Percentiles rank a stretch among this genome's conserved stretches.
phyloP scores from a whole-genome alignment of 192 early-diverging fungal genomes.

The Coemansia sp. region DNA sequence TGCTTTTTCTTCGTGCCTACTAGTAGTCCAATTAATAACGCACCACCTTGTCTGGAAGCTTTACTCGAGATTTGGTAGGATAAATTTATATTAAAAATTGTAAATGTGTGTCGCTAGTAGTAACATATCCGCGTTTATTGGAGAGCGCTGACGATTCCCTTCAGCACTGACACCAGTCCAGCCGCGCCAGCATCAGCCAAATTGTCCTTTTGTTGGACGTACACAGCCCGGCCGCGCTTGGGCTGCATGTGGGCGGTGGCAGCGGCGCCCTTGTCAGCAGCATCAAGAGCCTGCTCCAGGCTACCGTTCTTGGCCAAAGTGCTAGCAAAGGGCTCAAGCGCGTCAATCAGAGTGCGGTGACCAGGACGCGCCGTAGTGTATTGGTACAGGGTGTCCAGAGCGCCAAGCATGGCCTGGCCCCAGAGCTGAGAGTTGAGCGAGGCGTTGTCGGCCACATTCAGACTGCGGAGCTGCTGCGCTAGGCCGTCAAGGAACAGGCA shows the following conservation, averaged over 20 bases:
- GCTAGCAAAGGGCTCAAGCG: constrained; percentile 66
- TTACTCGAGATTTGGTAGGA: not conserved
- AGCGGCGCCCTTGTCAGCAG: constrained; percentile 59
- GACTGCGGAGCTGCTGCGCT: constrained; percentile 55
- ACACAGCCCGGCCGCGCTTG: constrained; percentile 68
- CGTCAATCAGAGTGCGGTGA: constrained; percentile 76
- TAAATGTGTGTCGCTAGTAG: not conserved
- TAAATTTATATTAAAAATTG: not conserved
- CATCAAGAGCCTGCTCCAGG: constrained; percentile 54
- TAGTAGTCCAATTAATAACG: not conserved
- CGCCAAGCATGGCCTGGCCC: constrained; percentile 60
- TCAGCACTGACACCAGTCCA: constrained; percentile 61
- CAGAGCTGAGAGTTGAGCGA: constrained; percentile 46
- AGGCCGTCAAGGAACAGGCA: constrained; percentile 73
- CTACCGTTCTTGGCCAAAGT: constrained; percentile 50
- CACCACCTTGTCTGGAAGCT: not conserved
- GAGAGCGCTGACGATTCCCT: constrained; percentile 54
- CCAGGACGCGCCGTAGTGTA: constrained; percentile 74
- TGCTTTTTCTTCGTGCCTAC: not conserved
- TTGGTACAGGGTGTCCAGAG: constrained; percentile 61
- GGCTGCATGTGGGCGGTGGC: constrained; percentile 62
- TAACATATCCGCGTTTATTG: constrained; percentile 14
- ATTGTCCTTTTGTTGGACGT: constrained; percentile 58
- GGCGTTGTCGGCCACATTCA: constrained; percentile 21
- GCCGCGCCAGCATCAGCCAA: constrained; percentile 65